phyloP scores from a whole-genome alignment of 148 eudicot species.

The Chenopodium berlandieri region DNA sequence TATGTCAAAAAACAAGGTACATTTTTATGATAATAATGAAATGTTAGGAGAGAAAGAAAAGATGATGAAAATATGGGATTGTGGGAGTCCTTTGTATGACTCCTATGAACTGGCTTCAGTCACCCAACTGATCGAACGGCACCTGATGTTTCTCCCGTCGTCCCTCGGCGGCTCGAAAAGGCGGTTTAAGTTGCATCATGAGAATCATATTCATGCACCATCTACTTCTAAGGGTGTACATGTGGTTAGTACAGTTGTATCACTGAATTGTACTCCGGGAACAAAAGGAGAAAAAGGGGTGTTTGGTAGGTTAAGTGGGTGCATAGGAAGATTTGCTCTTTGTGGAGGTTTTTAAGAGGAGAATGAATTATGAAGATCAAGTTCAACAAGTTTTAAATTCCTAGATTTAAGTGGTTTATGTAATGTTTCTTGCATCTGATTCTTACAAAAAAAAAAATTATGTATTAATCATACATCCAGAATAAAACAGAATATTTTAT shows the following conservation, averaged over 20 bases:
- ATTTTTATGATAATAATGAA: neutral
- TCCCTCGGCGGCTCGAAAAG: conserved; percentile 30
- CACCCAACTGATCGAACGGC: conserved; percentile 46
- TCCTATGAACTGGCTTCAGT: conserved; percentile 57
- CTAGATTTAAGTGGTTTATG: conserved; percentile 22
- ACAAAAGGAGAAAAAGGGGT: conserved; percentile 12
- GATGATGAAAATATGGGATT: conserved; percentile 49
- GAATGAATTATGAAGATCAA: conserved; percentile 25
- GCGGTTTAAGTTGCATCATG: conserved; percentile 15
- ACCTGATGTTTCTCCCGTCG: conserved; percentile 42
- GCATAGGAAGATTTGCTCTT: conserved; percentile 21
- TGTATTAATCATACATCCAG: no score
- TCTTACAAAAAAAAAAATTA: neutral
- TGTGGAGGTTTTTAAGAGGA: conserved; percentile 20
- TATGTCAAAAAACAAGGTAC: conserved; percentile 11
- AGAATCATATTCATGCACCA: conserved; percentile 4
- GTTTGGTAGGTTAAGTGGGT: conserved; percentile 16
- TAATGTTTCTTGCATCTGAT: neutral
- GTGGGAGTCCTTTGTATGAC: conserved; percentile 77
- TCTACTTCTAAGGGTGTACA: conserved; percentile 6
- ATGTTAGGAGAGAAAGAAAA: conserved; percentile 14
- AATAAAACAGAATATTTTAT: neutral
- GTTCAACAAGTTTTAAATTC: conserved; percentile 16
- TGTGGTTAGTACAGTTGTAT: conserved; percentile 5
- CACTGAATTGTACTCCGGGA: neutral